phyloP scores from a whole-genome alignment of 1,284 basidiomycete genomes.

The Pascua sp. region DNA sequence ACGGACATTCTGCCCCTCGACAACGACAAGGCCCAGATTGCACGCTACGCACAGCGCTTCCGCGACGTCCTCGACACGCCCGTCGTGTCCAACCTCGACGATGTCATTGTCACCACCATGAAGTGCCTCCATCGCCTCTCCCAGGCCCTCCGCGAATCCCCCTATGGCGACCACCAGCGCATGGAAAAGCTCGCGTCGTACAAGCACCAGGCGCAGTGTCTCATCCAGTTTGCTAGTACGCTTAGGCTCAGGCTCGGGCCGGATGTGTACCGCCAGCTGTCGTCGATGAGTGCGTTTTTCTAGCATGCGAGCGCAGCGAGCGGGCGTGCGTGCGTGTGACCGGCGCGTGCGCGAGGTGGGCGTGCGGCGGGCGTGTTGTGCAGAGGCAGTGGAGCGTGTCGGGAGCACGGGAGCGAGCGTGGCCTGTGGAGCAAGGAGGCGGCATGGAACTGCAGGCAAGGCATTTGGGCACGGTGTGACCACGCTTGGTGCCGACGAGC shows the following conservation, averaged over 20 bases:
- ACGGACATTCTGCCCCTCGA: conserved; percentile 86
- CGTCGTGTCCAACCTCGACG: conserved; percentile 83
- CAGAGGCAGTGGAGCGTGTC: too few relatives aligned
- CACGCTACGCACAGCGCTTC: conserved; percentile 84
- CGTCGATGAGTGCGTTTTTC: conserved; percentile 38
- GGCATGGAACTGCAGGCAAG: too few relatives aligned
- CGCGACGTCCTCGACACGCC: conserved; percentile 73
- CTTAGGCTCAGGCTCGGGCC: conserved; percentile 83
- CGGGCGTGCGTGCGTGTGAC: not conserved
- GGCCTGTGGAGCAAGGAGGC: too few relatives aligned
- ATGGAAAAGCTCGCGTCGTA: conserved; percentile 37
- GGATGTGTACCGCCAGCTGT: conserved; percentile 83
- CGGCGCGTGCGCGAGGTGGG: too few relatives aligned
- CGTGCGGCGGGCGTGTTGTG: too few relatives aligned
- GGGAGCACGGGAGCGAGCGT: too few relatives aligned
- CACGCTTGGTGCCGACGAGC: too few relatives aligned
- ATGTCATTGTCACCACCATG: conserved; percentile 90
- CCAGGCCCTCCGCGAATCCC: conserved; percentile 68
- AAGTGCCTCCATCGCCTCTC: conserved; percentile 79
- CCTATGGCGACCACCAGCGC: conserved; percentile 57
- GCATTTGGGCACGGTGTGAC: too few relatives aligned
- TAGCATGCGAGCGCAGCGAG: not conserved
- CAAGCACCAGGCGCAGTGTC: conserved; percentile 47
- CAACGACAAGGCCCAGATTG: conserved; percentile 79
- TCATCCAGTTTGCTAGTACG: conserved; percentile 84